Conservation (phyloP, 768 basidiomycete species). For the Gymnopilus dilepis region DNA sequence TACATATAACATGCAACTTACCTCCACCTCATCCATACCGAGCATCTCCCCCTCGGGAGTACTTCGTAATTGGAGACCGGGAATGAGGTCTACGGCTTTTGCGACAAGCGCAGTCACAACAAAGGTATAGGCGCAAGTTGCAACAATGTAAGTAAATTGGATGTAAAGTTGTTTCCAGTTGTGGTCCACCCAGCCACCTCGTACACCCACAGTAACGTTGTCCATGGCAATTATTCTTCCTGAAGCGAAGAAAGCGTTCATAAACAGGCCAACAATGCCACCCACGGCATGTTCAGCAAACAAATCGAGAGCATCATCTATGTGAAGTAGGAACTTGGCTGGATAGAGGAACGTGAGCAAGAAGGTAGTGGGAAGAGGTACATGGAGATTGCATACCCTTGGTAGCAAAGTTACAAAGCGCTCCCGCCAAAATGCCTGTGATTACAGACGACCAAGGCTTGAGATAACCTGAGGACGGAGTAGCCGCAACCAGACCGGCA, state of each 20-base stretch:
- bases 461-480: constrained; percentile 85
- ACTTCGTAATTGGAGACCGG: constrained; percentile 60
- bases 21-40: constrained; percentile 78
- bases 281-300: constrained; percentile 92
- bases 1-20: constrained; percentile 32
- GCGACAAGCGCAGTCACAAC: constrained; percentile 65
- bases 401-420: constrained; percentile 83
- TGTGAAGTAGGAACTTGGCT: constrained; percentile 72
- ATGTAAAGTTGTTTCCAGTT: constrained; percentile 83
- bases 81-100: constrained; percentile 59
- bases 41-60: constrained; percentile 61
- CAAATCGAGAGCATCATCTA: constrained; percentile 92
- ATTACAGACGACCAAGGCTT: constrained; percentile 79
- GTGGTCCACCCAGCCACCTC: constrained; percentile 76
- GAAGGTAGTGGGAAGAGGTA: constrained; percentile 5
- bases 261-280: constrained; percentile 74
- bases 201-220: constrained; percentile 57
- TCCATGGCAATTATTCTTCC: constrained; percentile 68
- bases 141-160: constrained; percentile 70
- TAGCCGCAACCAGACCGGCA: constrained; percentile 87
- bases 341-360: constrained; percentile 12
- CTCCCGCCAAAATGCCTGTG: constrained; percentile 75
- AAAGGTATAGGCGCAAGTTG: constrained; percentile 63
- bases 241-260: constrained; percentile 80
- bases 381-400: constrained; percentile 54